Conservation (phyloP, 1,284 basidiomycete species). For the Heterobasidion annosum region DNA sequence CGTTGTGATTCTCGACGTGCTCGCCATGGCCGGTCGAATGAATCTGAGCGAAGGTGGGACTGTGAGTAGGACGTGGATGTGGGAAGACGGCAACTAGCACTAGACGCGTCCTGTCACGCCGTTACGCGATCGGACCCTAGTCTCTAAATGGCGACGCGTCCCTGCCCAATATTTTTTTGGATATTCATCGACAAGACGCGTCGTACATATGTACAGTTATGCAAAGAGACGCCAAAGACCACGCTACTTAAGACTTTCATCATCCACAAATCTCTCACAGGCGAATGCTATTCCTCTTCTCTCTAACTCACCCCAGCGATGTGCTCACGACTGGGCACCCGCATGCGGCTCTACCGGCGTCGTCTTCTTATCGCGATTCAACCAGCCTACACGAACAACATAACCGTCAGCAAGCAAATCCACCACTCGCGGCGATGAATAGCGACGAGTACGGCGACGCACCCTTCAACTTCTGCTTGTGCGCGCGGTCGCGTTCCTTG, state of each 20-base stretch:
- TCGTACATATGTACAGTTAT: too few species aligned
- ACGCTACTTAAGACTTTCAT: too few species aligned
- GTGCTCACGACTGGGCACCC: neutral
- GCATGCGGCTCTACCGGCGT: neutral
- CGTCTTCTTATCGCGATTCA: constrained; percentile 3
- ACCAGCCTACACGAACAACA: neutral
- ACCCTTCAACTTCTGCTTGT: constrained; percentile 73
- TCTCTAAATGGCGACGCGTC: neutral
- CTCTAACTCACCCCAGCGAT: too few species aligned
- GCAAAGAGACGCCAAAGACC: too few species aligned
- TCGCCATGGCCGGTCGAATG: neutral
- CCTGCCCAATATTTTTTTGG: too few species aligned
- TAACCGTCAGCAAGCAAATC: neutral
- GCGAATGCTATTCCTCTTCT: too few species aligned
- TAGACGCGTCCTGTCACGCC: neutral
- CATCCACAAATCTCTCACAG: too few species aligned
- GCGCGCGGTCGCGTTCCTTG: constrained; percentile 51
- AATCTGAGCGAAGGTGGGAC: neutral
- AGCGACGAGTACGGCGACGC: neutral
- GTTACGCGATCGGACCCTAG: neutral
- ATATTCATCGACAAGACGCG: too few species aligned
- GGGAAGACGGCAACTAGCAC: neutral
- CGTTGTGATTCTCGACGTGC: neutral
- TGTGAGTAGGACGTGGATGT: neutral
- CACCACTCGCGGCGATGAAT: neutral